phyloP scores from a whole-genome alignment of 2,329 filamentous ascomycete species.

The Pestalotiopsis sp. region DNA sequence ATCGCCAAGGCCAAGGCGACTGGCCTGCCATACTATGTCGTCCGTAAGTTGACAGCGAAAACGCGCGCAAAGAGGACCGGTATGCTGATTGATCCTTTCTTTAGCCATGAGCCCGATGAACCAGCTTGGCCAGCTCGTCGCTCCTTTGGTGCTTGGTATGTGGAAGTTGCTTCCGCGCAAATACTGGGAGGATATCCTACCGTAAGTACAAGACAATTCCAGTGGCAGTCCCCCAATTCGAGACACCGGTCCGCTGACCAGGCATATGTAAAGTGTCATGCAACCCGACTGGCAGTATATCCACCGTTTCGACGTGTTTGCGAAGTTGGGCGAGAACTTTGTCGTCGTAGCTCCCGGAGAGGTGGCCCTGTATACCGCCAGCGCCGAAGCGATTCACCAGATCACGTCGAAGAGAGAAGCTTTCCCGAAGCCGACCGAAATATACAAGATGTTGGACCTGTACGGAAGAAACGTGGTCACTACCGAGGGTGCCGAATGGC shows the following conservation, averaged over 20 bases:
- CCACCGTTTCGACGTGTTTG: constrained; percentile 59
- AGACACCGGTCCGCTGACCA: neutral
- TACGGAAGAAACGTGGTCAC: constrained; percentile 75
- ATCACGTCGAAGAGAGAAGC: constrained; percentile 68
- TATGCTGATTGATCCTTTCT: neutral
- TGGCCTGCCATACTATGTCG: constrained; percentile 54
- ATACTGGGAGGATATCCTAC: constrained; percentile 60
- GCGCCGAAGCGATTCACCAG: constrained; percentile 67
- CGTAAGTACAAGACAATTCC: constrained; percentile 46
- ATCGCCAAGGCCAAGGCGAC: constrained; percentile 52
- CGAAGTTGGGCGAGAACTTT: constrained; percentile 64
- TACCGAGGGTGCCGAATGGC: constrained; percentile 71
- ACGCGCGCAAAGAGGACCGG: neutral
- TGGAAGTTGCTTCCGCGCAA: constrained; percentile 56
- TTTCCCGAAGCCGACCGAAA: constrained; percentile 69
- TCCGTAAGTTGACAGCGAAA: constrained; percentile 47
- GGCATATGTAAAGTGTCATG: constrained; percentile 44
- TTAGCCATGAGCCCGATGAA: constrained; percentile 53
- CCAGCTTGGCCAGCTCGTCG: constrained; percentile 57
- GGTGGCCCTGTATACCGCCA: constrained; percentile 58
- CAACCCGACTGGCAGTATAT: constrained; percentile 63
- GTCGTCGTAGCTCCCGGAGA: constrained; percentile 61
- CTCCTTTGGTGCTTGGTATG: constrained; percentile 56
- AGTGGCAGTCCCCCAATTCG: neutral
- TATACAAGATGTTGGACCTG: constrained; percentile 62